Conservation (phyloP, 805 yeast genomes). For the Yarrowia divulgata region DNA sequence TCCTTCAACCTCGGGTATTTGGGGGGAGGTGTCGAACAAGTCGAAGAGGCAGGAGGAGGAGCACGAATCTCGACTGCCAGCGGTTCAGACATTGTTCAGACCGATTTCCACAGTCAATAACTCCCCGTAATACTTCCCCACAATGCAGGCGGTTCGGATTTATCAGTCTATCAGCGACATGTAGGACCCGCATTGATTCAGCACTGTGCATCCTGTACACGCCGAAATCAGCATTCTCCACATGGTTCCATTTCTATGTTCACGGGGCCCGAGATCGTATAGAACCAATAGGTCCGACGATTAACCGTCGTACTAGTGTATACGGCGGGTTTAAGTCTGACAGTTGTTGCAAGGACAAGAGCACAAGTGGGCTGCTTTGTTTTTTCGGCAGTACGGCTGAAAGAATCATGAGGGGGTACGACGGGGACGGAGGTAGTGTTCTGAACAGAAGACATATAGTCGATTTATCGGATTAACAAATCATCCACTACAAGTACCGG, state of each 20-base stretch:
- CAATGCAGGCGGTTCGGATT: too few relatives aligned
- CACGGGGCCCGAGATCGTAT: conserved; percentile 14
- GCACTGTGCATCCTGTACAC: too few relatives aligned
- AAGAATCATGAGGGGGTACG: too few relatives aligned
- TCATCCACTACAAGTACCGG: too few relatives aligned
- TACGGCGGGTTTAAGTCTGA: conserved; percentile 4
- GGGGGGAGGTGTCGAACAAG: background rate
- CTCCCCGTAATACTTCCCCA: too few relatives aligned
- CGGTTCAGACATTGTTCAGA: too few relatives aligned
- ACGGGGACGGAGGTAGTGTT: too few relatives aligned
- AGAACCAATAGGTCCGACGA: background rate
- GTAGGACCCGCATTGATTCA: background rate
- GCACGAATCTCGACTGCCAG: background rate
- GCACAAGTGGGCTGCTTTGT: conserved; percentile 1
- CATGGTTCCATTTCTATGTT: background rate
- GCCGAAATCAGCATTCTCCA: too few relatives aligned
- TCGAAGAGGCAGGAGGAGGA: background rate
- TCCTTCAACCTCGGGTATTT: conserved; percentile 15
- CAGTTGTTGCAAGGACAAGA: background rate
- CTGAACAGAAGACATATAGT: too few relatives aligned
- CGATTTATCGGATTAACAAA: too few relatives aligned
- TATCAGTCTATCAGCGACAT: background rate
- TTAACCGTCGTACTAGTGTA: background rate
- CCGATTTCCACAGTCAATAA: too few relatives aligned
- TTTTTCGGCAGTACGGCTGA: conserved; percentile 26